These are phyloP conservation scores for Ceriops zippeliana DNA, from an alignment of 345 rosid genomes.

Conservation along the genomic window DNA sequence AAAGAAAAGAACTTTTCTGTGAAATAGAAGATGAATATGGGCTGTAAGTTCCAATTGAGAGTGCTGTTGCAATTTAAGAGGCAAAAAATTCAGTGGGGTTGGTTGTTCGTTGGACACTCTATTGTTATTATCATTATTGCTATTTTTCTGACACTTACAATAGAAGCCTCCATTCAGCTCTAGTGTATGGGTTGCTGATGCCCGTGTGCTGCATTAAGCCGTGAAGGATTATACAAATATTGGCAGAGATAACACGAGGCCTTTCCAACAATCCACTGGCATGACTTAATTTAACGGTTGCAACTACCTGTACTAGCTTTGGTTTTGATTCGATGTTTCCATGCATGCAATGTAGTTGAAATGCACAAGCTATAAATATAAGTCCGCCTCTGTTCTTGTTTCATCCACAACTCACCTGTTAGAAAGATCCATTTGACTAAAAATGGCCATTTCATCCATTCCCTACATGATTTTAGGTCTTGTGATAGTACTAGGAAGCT, in stretches of 20 bases:
- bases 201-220: too few species aligned
- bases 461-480: conserved; percentile 15
- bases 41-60: background rate
- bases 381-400: background rate
- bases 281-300: background rate
- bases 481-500: conserved; percentile 10
- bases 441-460: conserved; percentile 18
- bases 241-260: background rate
- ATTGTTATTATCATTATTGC: too few species aligned
- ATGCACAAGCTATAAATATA: conserved; percentile 8
- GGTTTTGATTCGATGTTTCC: background rate
- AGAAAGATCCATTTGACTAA: background rate
- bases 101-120: too few species aligned
- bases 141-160: too few species aligned
- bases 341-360: background rate
- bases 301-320: conserved; percentile 2
- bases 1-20: background rate
- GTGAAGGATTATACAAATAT: too few species aligned
- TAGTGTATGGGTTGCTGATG: too few species aligned
- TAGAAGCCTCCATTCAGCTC: too few species aligned
- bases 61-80: background rate
- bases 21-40: background rate
- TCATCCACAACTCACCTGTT: background rate
- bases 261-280: background rate
- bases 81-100: too few species aligned